phyloP scores from a whole-genome alignment of 305 asterid genomes.

The Fraxinus paxiana region DNA sequence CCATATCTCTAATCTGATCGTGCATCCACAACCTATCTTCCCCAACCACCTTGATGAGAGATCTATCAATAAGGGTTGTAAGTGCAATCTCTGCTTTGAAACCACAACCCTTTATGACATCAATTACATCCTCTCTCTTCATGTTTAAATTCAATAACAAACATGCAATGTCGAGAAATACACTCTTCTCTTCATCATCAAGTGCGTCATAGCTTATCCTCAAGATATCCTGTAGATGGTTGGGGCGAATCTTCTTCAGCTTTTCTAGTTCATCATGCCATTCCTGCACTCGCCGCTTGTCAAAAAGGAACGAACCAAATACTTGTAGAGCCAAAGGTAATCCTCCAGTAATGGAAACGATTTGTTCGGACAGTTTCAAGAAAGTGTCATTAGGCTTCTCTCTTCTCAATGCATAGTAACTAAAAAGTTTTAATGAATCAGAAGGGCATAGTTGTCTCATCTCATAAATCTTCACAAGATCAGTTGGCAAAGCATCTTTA shows the following conservation, averaged over 20 bases:
- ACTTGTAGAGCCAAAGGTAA: slow-evolving; percentile 40
- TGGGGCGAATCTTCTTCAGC: slow-evolving; percentile 24
- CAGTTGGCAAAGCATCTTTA: slow-evolving; percentile 6
- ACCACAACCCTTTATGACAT: slow-evolving; percentile 27
- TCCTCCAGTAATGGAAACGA: slow-evolving; percentile 23
- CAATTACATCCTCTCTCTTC: slow-evolving; percentile 36
- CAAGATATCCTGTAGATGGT: slow-evolving; percentile 20
- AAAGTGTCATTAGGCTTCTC: slow-evolving; percentile 25
- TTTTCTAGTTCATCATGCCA: slow-evolving; percentile 30
- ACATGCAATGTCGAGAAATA: slow-evolving; percentile 40
- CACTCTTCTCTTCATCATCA: slow-evolving; percentile 24
- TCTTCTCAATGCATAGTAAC: slow-evolving; percentile 37
- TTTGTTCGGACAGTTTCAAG: slow-evolving; percentile 10
- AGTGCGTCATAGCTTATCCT: slow-evolving; percentile 33
- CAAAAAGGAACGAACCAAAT: slow-evolving; percentile 32
- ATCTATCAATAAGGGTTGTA: slow-evolving; percentile 23
- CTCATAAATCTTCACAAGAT: slow-evolving; percentile 19
- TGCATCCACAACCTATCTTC: slow-evolving; percentile 33
- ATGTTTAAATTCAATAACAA: slow-evolving; percentile 24
- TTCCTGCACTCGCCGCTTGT: slow-evolving; percentile 24
- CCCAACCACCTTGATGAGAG: slow-evolving; percentile 30
- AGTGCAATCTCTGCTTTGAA: slow-evolving; percentile 25
- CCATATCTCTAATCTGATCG: slow-evolving; percentile 41
- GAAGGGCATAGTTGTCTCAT: not conserved
- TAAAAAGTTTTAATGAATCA: slow-evolving; percentile 25